Conservation (phyloP, 176 grass and related monocot species). For the Poa annua region DNA sequence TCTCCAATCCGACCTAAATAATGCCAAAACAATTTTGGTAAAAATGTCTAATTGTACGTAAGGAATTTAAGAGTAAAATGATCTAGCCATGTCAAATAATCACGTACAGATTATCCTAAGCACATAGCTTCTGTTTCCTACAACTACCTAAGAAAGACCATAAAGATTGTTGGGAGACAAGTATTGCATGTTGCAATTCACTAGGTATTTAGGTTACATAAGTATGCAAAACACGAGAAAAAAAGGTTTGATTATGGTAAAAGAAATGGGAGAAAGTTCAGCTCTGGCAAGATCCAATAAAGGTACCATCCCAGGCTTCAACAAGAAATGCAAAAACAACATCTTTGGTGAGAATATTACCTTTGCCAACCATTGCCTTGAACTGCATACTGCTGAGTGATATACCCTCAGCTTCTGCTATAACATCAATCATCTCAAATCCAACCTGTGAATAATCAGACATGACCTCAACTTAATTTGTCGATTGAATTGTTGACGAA, state of each 20-base stretch:
- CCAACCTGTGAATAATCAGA: slow-evolving; percentile 66
- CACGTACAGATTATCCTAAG: slow-evolving; percentile 26
- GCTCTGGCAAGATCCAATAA: background rate
- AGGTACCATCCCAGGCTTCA: background rate
- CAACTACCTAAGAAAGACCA: background rate
- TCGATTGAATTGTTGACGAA: background rate
- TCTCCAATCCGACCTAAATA: slow-evolving; percentile 76
- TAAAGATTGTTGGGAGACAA: slow-evolving; percentile 1
- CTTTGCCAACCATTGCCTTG: slow-evolving; percentile 92
- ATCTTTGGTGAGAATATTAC: slow-evolving; percentile 36
- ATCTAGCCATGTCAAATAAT: slow-evolving; percentile 1
- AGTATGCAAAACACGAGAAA: slow-evolving; percentile 1
- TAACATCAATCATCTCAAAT: slow-evolving; percentile 98
- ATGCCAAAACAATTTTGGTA: background rate
- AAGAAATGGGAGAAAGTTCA: background rate
- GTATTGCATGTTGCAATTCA: background rate
- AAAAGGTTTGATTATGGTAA: background rate
- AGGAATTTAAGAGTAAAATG: slow-evolving; percentile 30
- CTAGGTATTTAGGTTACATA: background rate
- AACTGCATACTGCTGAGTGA: slow-evolving; percentile 84
- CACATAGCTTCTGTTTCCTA: background rate
- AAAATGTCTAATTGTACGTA: background rate
- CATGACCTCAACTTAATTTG: slow-evolving; percentile 4
- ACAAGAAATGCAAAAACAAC: background rate
- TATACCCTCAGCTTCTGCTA: slow-evolving; percentile 94